Evolutionary conservation across 371 early-diverging fungal species (phyloP).

Genomic region (Mortierella sp.): DNA sequence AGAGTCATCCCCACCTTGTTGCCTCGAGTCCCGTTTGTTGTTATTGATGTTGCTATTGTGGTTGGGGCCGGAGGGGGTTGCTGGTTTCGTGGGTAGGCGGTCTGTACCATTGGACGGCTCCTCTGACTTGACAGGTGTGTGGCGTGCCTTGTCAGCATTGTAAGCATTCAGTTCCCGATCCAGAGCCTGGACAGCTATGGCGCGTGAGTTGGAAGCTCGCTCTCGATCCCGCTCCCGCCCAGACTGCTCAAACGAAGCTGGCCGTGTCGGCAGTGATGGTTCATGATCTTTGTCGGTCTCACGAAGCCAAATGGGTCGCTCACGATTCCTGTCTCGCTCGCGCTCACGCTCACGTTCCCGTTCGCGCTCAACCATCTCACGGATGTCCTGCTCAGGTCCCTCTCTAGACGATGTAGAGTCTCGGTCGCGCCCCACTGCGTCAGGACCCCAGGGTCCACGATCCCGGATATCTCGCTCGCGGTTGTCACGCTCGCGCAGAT

Average conservation of each 20-base stretch:
- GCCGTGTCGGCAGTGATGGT: constrained; percentile 27
- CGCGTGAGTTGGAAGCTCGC: constrained; percentile 57
- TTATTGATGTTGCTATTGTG: background rate
- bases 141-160: constrained; percentile 48
- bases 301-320: constrained; percentile 55
- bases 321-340: constrained; percentile 50
- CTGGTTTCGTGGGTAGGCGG: background rate
- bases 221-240: constrained; percentile 65
- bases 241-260: constrained; percentile 37
- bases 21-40: constrained; percentile 7
- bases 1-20: constrained; percentile 9
- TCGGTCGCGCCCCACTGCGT: constrained; percentile 47
- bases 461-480: constrained; percentile 62
- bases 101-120: constrained; percentile 9
- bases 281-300: constrained; percentile 55
- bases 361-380: constrained; percentile 53
- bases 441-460: constrained; percentile 62
- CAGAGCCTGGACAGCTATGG: constrained; percentile 61
- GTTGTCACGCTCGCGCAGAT: constrained; percentile 56
- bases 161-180: constrained; percentile 59
- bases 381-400: constrained; percentile 64
- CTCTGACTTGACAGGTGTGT: constrained; percentile 18
- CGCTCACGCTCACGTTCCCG: constrained; percentile 65
- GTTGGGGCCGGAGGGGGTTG: background rate
- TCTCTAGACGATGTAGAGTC: constrained; percentile 59